Conservation (phyloP, 164 flowering plant species). For the Paratinospora sagittata region DNA sequence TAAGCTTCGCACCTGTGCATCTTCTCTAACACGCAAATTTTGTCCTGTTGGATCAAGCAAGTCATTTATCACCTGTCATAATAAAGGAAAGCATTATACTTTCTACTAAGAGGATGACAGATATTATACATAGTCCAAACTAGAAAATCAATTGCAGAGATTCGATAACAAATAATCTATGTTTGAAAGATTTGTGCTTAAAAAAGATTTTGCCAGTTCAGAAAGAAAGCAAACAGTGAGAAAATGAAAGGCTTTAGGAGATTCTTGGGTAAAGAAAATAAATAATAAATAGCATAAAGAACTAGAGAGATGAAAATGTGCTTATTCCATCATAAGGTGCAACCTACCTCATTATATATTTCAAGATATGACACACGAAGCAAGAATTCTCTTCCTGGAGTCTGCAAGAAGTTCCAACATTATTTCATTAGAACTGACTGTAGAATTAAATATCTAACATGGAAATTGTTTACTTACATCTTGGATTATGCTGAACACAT, state of each 20-base stretch:
- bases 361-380: conserved; percentile 98
- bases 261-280: not conserved
- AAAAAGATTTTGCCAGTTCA: not conserved
- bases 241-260: not conserved
- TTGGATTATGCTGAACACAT: conserved; percentile 96
- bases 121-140: not conserved
- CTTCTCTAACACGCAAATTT: conserved; percentile 96
- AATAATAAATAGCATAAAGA: not conserved
- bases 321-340: not conserved
- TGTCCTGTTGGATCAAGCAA: conserved; percentile 99
- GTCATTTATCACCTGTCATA: conserved; percentile 87
- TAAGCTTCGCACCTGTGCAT: conserved; percentile 74
- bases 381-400: conserved; percentile 91
- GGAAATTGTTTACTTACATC: conserved; percentile 55
- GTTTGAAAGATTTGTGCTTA: no score
- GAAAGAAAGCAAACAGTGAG: not conserved
- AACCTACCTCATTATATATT: conserved; percentile 89
- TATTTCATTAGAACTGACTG: not conserved
- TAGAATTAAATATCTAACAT: not conserved
- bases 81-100: conserved; percentile 1
- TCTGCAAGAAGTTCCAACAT: conserved; percentile 42
- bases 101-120: not conserved
- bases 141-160: not conserved
- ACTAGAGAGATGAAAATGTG: not conserved
- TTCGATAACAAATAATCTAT: not conserved